These are phyloP conservation scores for Eleusine indica DNA, from an alignment of 176 grass and related monocot species.

Conservation along the genomic window DNA sequence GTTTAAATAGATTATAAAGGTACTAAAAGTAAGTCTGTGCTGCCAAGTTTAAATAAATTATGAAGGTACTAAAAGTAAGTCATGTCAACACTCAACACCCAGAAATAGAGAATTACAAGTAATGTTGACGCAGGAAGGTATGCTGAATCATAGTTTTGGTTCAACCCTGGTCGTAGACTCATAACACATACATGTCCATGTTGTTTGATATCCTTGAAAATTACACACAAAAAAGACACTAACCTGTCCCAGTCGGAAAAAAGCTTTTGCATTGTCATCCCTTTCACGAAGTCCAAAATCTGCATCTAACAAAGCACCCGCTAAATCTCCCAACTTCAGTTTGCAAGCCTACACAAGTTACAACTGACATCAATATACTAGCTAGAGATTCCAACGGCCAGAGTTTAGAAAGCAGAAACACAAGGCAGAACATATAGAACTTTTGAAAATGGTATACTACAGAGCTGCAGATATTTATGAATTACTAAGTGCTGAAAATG, in stretches of 20 bases:
- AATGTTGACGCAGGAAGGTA: neutral
- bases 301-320: slow-evolving; percentile 91
- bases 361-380: slow-evolving; percentile 36
- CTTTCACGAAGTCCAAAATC: slow-evolving; percentile 96
- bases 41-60: too few species aligned
- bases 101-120: slow-evolving; percentile 31
- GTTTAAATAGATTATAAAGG: too few species aligned
- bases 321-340: slow-evolving; percentile 84
- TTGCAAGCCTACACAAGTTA: slow-evolving; percentile 78
- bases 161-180: neutral
- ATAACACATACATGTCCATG: slow-evolving; percentile 1
- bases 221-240: neutral
- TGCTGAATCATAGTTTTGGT: neutral
- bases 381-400: neutral
- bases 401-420: slow-evolving; percentile 22
- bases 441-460: slow-evolving; percentile 25
- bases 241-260: slow-evolving; percentile 94
- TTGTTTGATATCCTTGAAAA: neutral
- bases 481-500: slow-evolving; percentile 10
- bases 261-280: slow-evolving; percentile 90
- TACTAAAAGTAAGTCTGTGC: neutral
- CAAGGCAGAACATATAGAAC: slow-evolving; percentile 13
- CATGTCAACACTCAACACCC: neutral
- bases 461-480: slow-evolving; percentile 28
- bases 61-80: slow-evolving; percentile 1